These are phyloP conservation scores for Eutrema salsugineum DNA, from an alignment of 441 rosid genomes.

Conservation along the genomic window DNA sequence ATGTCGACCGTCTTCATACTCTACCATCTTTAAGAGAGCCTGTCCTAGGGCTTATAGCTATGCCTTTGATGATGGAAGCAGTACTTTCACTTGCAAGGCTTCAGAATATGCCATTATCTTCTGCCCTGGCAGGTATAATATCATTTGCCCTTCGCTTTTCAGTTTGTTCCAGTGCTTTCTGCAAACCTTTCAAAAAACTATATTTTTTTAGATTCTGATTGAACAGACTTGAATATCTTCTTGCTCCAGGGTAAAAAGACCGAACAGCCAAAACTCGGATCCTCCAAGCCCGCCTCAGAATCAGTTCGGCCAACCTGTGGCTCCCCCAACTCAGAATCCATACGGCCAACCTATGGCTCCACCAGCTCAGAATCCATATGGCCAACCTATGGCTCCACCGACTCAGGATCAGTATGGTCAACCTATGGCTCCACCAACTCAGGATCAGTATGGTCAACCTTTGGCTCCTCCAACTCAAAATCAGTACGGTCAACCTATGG, in stretches of 20 bases:
- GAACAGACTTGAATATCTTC: not conserved
- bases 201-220: not conserved
- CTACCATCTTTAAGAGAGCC: slow-evolving; percentile 59
- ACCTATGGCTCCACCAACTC: slow-evolving; percentile 18
- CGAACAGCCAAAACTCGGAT: slow-evolving; percentile 16
- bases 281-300: slow-evolving; percentile 19
- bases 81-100: slow-evolving; percentile 77
- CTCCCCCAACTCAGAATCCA: slow-evolving; percentile 3
- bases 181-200: not conserved
- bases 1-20: slow-evolving; percentile 54
- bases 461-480: slow-evolving; percentile 4
- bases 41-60: slow-evolving; percentile 76
- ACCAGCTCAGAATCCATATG: not conserved
- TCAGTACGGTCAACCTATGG: not conserved
- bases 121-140: slow-evolving; percentile 60
- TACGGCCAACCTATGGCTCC: slow-evolving; percentile 12
- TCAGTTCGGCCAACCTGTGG: slow-evolving; percentile 8
- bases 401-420: slow-evolving; percentile 2
- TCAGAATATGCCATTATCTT: slow-evolving; percentile 52
- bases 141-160: not conserved
- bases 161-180: not conserved
- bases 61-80: slow-evolving; percentile 62
- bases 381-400: slow-evolving; percentile 19
- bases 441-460: not conserved
- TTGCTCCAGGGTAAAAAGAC: slow-evolving; percentile 23